Base-by-base conservation (phyloP, 169 alveolate genomes). In the Cryptosporidium muris region DNA sequence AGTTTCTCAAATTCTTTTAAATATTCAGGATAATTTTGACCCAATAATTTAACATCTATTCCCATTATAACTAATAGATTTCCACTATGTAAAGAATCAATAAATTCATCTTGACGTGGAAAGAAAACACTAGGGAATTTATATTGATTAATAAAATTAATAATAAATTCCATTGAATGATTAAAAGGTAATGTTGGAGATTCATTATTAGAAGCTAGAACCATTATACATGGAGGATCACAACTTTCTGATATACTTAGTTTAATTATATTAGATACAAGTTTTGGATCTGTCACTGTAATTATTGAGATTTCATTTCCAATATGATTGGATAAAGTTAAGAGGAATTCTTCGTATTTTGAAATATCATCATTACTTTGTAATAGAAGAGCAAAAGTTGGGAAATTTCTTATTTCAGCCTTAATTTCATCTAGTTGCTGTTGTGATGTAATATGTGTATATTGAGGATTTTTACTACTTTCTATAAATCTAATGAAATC, bases 71-170 rank as follows among this genome's bases (percentile, higher is more conserved):
- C 85, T 2, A 74, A 43, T 9, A 74, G 58, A 58, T 74, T 74
- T 4, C 85, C 85, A n/a, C 85, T 74, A 48, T 74, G 54, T 9
- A 74, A 63, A 34, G 54, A 74, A 1, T 74, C 85, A 14, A 74
- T 74, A 16, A 74, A 74, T 8, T 74, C 85, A 43, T 43, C 34
- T 62, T 43, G 54, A 14, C 74, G 60, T 42, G 85, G 85, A 2
- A 64, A 38, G 5, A 12, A 38, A 4, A 74, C 11, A 45, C 54
- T 43, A 43, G 85, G 85, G 51, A 74, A 74, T 16, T 68, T 74
- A 37, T 54, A 74, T 60, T 74, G 85, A 43, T 74, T 66, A 1
- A 74, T 74, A 12, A 37, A 74, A 51, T 36, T 43, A 16, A 74
- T 5, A n/a, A 43, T 25, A 54, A 40, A 74, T 6, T 74, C 85